phyloP scores from a whole-genome alignment of 306 rosid genomes.

The Macrotyloma uniflorum region DNA sequence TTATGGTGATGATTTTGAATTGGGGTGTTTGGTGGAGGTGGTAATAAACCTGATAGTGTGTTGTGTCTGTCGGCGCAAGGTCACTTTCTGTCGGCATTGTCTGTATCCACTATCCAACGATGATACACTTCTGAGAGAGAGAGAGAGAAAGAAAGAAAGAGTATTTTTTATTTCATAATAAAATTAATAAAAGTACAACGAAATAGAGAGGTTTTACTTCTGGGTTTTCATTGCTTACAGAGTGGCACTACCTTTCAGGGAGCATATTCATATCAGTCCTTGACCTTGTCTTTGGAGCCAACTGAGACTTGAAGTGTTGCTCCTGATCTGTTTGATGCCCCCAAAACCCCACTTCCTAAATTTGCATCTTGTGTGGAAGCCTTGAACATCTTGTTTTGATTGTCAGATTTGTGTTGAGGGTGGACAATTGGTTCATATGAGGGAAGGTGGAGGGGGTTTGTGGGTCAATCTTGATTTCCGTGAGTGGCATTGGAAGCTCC shows the following conservation, averaged over 20 bases:
- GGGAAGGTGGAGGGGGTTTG: slow-evolving; percentile 51
- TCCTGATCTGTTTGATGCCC: slow-evolving; percentile 42
- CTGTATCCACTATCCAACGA: slow-evolving; percentile 58
- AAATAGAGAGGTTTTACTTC: slow-evolving; percentile 40
- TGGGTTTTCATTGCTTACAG: slow-evolving; percentile 51
- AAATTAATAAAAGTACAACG: slow-evolving; percentile 45
- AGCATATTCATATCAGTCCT: slow-evolving; percentile 44
- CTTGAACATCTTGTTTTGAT: slow-evolving; percentile 34
- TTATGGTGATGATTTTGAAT: slow-evolving; percentile 46
- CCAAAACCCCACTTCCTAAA: not conserved
- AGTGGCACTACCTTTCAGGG: slow-evolving; percentile 48
- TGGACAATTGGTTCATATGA: slow-evolving; percentile 43
- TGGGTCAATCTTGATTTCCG: slow-evolving; percentile 47
- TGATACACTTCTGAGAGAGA: slow-evolving; percentile 39
- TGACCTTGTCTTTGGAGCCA: slow-evolving; percentile 27
- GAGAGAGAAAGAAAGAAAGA: slow-evolving; percentile 7
- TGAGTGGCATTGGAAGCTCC: slow-evolving; percentile 46
- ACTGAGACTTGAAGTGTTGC: slow-evolving; percentile 35
- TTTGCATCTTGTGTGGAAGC: slow-evolving; percentile 26
- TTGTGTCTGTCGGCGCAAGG: slow-evolving; percentile 81
- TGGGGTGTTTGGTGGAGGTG: slow-evolving; percentile 64
- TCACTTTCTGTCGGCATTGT: slow-evolving; percentile 93
- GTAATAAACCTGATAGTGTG: slow-evolving; percentile 47
- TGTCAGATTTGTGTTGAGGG: slow-evolving; percentile 29
- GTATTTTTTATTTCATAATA: slow-evolving; percentile 25